Evolutionary conservation across 176 grass and related monocot species (phyloP).

Genomic region (Themeda triandra): DNA sequence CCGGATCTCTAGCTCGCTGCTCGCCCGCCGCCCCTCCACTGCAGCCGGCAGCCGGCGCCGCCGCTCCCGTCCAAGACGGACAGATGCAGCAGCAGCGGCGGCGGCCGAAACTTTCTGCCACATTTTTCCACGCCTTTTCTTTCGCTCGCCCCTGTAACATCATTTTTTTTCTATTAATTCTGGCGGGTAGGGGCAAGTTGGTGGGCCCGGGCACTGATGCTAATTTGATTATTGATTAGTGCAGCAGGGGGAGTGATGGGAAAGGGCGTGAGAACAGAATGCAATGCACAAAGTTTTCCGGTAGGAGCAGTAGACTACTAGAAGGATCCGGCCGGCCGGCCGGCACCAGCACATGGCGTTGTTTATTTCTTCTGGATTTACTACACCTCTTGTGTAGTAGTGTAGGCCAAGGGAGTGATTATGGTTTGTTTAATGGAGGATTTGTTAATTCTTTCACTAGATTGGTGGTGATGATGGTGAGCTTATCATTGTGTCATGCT

Average conservation of each 20-base stretch:
- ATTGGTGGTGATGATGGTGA: background rate
- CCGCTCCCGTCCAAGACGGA: slow-evolving; percentile 14
- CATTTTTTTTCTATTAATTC: background rate
- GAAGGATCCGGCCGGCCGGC: slow-evolving; percentile 42
- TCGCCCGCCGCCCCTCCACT: background rate
- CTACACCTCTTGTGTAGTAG: background rate
- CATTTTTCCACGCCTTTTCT: background rate
- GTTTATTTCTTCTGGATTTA: slow-evolving; percentile 14
- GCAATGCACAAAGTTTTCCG: background rate
- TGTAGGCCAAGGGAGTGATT: slow-evolving; percentile 29
- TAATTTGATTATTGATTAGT: slow-evolving; percentile 34
- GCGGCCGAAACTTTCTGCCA: background rate
- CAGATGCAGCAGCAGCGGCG: background rate
- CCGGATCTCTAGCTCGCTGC: slow-evolving; percentile 33
- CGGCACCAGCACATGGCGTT: background rate
- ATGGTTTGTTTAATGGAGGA: slow-evolving; percentile 39
- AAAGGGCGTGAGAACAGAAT: background rate
- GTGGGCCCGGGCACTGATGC: slow-evolving; percentile 24
- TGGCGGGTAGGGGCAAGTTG: background rate
- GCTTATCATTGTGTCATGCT: slow-evolving; percentile 27
- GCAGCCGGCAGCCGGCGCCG: background rate
- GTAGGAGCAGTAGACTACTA: too few species aligned
- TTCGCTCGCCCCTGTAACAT: background rate
- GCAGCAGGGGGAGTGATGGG: background rate
- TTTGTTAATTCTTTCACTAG: slow-evolving; percentile 43